A percentile compares a stretch with the other conserved stretches of the same genome.
phyloP scores from a whole-genome alignment of 164 flowering plant species.

The Liriodendron chinense region DNA sequence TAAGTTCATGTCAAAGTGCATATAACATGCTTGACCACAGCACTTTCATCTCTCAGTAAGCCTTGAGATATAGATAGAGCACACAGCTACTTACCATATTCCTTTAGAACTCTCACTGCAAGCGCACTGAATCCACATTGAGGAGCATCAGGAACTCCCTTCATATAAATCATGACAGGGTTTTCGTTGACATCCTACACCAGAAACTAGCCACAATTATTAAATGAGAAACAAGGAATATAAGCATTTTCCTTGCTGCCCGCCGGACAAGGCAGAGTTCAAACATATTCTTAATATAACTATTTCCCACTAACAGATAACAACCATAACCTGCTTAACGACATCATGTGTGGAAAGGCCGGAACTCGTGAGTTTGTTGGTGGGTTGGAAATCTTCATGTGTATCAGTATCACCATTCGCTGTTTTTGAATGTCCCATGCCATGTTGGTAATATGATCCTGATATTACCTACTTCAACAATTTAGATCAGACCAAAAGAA shows the following conservation, averaged over 20 bases:
- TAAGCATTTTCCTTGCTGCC: neutral
- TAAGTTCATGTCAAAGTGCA: too few relatives aligned
- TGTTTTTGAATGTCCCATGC: conserved; percentile 24
- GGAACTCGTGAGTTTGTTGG: conserved; percentile 51
- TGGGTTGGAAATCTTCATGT: conserved; percentile 86
- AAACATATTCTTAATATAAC: too few relatives aligned
- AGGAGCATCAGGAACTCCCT: conserved; percentile 85
- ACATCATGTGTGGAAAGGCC: conserved; percentile 44
- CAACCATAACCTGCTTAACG: conserved; percentile 66
- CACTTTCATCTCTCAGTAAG: neutral
- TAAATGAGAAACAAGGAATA: neutral
- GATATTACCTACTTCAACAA: conserved; percentile 3
- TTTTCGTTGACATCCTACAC: conserved; percentile 85
- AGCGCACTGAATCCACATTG: conserved; percentile 87
- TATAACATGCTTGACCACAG: too few relatives aligned
- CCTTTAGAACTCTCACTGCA: conserved; percentile 78
- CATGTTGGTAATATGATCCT: conserved; percentile 8
- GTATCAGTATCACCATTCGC: conserved; percentile 68
- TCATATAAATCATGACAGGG: conserved; percentile 92
- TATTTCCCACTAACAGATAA: neutral
- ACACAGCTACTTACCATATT: conserved; percentile 50
- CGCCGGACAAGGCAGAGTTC: neutral
- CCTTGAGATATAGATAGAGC: neutral
- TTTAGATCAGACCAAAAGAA: neutral
- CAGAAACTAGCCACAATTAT: conserved; percentile 8